Evolutionary conservation across 345 rosid species (phyloP).

Genomic region (Boechera stricta): DNA sequence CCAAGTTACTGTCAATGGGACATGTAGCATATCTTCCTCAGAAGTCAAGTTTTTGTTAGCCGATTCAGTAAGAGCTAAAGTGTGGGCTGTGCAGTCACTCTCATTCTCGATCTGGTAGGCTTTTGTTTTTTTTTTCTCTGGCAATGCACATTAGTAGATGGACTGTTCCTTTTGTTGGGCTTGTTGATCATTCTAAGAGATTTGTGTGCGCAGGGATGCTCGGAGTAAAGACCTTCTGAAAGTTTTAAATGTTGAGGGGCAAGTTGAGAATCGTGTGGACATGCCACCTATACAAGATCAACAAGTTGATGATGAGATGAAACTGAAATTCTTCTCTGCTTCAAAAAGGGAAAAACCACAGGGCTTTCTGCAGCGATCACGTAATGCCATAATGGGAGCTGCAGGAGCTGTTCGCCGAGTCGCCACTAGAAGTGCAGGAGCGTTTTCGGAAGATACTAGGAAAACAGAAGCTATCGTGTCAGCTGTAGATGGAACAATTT

Average conservation of each 20-base stretch:
- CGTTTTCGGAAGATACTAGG: constrained; percentile 71
- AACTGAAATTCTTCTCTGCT: constrained; percentile 64
- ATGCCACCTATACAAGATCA: constrained; percentile 58
- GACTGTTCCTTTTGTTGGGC: background rate
- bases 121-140: background rate
- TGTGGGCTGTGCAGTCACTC: constrained; percentile 79
- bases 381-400: constrained; percentile 94
- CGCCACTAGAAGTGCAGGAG: constrained; percentile 76
- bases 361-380: constrained; percentile 82
- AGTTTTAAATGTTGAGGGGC: constrained; percentile 79
- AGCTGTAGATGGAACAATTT: constrained; percentile 71
- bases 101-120: constrained; percentile 75
- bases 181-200: constrained; percentile 4
- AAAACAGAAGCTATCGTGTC: constrained; percentile 78
- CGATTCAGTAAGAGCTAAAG: constrained; percentile 66
- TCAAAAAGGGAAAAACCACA: constrained; percentile 74
- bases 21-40: constrained; percentile 73
- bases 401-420: constrained; percentile 92
- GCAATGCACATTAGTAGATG: constrained; percentile 1
- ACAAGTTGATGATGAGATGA: constrained; percentile 64
- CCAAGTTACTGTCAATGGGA: constrained; percentile 83
- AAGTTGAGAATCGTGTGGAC: constrained; percentile 73
- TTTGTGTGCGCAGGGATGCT: constrained; percentile 65
- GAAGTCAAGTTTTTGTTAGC: constrained; percentile 70
- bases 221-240: constrained; percentile 77